Conservation (phyloP, 768 basidiomycete genomes). For the Russula dissimulans region DNA sequence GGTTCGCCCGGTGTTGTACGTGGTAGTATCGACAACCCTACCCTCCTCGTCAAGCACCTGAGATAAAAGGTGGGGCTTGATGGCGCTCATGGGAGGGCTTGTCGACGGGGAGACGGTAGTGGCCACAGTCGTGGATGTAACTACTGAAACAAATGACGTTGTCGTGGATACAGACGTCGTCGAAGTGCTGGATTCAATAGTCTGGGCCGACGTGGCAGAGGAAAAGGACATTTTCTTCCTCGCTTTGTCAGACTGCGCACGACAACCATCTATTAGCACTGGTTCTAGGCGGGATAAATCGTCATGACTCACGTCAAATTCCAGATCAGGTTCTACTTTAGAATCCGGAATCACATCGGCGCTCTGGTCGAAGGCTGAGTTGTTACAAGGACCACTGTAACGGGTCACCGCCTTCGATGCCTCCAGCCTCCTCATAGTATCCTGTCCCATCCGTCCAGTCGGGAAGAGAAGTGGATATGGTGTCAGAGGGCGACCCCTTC, state of each 20-base stretch:
- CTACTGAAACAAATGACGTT: slow-evolving; percentile 5
- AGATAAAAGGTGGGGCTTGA: neutral
- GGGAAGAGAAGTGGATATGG: slow-evolving; percentile 5
- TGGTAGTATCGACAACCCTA: neutral
- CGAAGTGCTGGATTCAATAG: slow-evolving; percentile 1
- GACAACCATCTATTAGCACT: neutral
- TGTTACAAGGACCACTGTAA: neutral
- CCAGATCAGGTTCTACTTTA: slow-evolving; percentile 16
- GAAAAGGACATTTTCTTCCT: slow-evolving; percentile 15
- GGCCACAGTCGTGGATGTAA: slow-evolving; percentile 5
- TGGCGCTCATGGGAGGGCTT: neutral
- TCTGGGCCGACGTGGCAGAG: slow-evolving; percentile 7
- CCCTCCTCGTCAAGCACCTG: slow-evolving; percentile 8
- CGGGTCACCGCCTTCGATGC: neutral
- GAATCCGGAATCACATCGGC: slow-evolving; percentile 15
- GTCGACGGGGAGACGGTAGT: slow-evolving; percentile 13
- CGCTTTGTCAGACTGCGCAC: slow-evolving; percentile 4
- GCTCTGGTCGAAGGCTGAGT: neutral
- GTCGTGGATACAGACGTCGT: slow-evolving; percentile 8
- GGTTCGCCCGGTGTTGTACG: too few species aligned
- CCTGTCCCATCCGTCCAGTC: neutral
- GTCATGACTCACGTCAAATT: slow-evolving; percentile 12
- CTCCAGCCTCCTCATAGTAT: neutral
- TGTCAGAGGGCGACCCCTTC: slow-evolving; percentile 5
- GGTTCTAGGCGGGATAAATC: neutral